phyloP scores from a whole-genome alignment of 768 basidiomycete species.

The Coprinellus micaceus region DNA sequence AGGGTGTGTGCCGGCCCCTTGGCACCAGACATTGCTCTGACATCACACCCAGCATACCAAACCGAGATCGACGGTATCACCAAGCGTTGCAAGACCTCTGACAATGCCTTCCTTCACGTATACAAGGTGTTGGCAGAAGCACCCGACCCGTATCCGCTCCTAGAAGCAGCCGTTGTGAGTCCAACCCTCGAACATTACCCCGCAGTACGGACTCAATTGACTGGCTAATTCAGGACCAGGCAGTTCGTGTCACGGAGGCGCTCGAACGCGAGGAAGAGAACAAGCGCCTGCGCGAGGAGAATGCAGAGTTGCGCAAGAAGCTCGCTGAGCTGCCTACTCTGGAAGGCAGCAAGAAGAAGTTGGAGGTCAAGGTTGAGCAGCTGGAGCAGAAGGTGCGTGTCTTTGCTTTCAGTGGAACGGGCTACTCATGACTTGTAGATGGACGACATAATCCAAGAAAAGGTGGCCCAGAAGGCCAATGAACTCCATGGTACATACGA shows the following conservation, averaged over 20 bases:
- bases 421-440: slow-evolving; percentile 44
- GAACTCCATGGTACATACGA: slow-evolving; percentile 97
- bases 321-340: slow-evolving; percentile 58
- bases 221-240: slow-evolving; percentile 67
- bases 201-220: background rate
- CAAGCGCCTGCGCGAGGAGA: slow-evolving; percentile 73
- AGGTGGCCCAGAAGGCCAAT: slow-evolving; percentile 89
- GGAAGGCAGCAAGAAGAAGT: slow-evolving; percentile 73
- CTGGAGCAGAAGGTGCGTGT: slow-evolving; percentile 74
- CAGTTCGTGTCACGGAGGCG: slow-evolving; percentile 84
- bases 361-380: slow-evolving; percentile 68
- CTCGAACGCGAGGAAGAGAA: slow-evolving; percentile 73
- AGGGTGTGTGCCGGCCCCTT: slow-evolving; percentile 47
- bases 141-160: slow-evolving; percentile 93
- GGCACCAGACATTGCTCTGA: background rate
- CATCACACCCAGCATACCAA: slow-evolving; percentile 70
- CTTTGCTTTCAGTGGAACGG: background rate
- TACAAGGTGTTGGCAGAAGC: slow-evolving; percentile 97
- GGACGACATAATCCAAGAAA: slow-evolving; percentile 90
- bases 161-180: slow-evolving; percentile 86
- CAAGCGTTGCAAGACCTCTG: slow-evolving; percentile 85
- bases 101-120: slow-evolving; percentile 94
- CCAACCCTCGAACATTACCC: background rate
- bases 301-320: slow-evolving; percentile 69
- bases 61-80: slow-evolving; percentile 95